Conservation (phyloP, 768 basidiomycete genomes). For the Phanerodontia chrysosporium region DNA sequence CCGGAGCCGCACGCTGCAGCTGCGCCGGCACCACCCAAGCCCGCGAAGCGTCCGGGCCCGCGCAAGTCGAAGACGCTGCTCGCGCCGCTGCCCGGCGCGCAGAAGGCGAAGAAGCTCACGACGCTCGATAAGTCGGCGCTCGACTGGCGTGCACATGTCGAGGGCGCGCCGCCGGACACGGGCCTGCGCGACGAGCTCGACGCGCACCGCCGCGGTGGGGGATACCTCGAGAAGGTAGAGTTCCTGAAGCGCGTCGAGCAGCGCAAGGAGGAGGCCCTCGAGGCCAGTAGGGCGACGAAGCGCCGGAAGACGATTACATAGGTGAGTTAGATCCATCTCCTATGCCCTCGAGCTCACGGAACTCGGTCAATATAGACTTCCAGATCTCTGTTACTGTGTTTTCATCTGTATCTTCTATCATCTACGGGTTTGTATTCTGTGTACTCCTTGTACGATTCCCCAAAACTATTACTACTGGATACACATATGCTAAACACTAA, state of each 20-base stretch:
- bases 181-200: slow-evolving; percentile 69
- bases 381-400: too few relatives aligned
- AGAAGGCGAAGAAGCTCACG: slow-evolving; percentile 71
- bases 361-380: too few relatives aligned
- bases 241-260: slow-evolving; percentile 75
- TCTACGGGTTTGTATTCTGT: too few relatives aligned
- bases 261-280: slow-evolving; percentile 61
- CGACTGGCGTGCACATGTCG: slow-evolving; percentile 76
- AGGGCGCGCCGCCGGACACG: slow-evolving; percentile 30
- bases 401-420: too few relatives aligned
- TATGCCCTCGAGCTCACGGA: too few relatives aligned
- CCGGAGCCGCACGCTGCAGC: slow-evolving; percentile 8
- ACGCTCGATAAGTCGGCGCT: slow-evolving; percentile 84
- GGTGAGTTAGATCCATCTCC: not conserved
- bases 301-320: slow-evolving; percentile 27
- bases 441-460: too few relatives aligned
- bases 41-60: slow-evolving; percentile 51
- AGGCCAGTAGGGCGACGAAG: slow-evolving; percentile 52
- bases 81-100: slow-evolving; percentile 45
- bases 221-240: slow-evolving; percentile 82
- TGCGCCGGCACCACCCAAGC: slow-evolving; percentile 7
- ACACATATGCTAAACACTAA: too few relatives aligned
- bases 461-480: too few relatives aligned
- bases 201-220: slow-evolving; percentile 66
- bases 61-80: slow-evolving; percentile 62